These are phyloP conservation scores for Cucurbita pepo DNA, from an alignment of 306 rosid genomes.

Conservation along the genomic window DNA sequence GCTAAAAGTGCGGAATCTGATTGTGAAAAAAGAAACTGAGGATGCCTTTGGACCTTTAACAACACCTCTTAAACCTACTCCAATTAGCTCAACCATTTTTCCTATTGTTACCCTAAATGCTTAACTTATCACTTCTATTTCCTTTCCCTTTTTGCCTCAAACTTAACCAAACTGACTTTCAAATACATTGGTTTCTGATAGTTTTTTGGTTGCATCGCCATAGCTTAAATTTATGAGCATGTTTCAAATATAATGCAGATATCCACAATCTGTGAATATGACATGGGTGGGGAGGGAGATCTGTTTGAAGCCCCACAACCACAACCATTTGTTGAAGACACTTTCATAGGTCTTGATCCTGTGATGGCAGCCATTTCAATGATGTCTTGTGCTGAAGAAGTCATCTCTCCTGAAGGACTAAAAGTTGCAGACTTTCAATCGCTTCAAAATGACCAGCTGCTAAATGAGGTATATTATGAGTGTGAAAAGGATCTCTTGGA, in stretches of 20 bases:
- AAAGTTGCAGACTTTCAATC: constrained; percentile 59
- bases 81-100: background rate
- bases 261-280: constrained; percentile 61
- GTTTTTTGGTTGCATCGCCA: background rate
- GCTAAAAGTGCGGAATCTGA: background rate
- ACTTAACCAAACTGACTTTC: background rate
- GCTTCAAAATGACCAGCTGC: constrained; percentile 66
- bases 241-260: constrained; percentile 13
- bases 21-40: background rate
- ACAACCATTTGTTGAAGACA: constrained; percentile 58
- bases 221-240: background rate
- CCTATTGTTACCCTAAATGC: background rate
- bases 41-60: background rate
- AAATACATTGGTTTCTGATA: background rate
- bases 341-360: constrained; percentile 40
- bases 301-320: constrained; percentile 91
- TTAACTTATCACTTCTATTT: background rate
- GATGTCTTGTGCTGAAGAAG: constrained; percentile 74
- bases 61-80: background rate
- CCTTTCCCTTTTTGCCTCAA: background rate
- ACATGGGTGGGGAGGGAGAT: constrained; percentile 82
- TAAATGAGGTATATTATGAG: constrained; percentile 66
- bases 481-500: constrained; percentile 65
- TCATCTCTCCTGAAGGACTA: constrained; percentile 41
- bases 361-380: constrained; percentile 57